phyloP scores from a whole-genome alignment of 805 yeast species.

The Starmerella stellata region DNA sequence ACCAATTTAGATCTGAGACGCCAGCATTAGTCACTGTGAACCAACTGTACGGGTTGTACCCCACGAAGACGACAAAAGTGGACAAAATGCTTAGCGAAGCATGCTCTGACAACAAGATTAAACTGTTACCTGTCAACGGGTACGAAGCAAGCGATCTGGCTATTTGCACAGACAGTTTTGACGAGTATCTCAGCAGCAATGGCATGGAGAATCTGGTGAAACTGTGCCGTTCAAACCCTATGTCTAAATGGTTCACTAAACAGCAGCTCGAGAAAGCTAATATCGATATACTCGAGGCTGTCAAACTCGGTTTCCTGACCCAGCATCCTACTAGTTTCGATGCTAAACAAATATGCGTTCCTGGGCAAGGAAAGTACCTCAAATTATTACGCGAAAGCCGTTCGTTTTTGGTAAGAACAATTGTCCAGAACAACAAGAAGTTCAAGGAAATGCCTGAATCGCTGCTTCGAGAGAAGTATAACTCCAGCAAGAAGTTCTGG shows the following conservation, averaged over 20 bases:
- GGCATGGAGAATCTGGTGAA: slow-evolving; percentile 10
- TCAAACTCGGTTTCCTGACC: slow-evolving; percentile 23
- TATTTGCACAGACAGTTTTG: slow-evolving; percentile 17
- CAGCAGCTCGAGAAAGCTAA: slow-evolving; percentile 16
- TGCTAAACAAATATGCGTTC: slow-evolving; percentile 18
- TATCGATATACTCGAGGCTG: slow-evolving; percentile 10
- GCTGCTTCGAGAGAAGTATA: slow-evolving; percentile 20
- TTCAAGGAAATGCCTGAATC: slow-evolving; percentile 26
- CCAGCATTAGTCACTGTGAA: slow-evolving; percentile 22
- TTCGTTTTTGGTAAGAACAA: slow-evolving; percentile 22
- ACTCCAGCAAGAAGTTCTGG: slow-evolving; percentile 22
- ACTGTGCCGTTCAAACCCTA: slow-evolving; percentile 18
- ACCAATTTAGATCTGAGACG: slow-evolving; percentile 16
- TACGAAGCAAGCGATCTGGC: slow-evolving; percentile 22
- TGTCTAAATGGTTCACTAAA: slow-evolving; percentile 17
- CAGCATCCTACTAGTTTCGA: slow-evolving; percentile 12
- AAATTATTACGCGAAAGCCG: slow-evolving; percentile 21
- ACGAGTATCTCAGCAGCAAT: not conserved
- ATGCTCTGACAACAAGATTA: slow-evolving; percentile 16
- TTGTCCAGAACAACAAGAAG: slow-evolving; percentile 18
- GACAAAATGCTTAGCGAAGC: slow-evolving; percentile 21
- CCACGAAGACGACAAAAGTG: slow-evolving; percentile 22
- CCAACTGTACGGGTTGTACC: slow-evolving; percentile 24
- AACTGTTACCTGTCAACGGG: slow-evolving; percentile 19
- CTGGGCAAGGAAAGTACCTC: slow-evolving; percentile 24